These are phyloP conservation scores for Malus hybrid DNA, from an alignment of 331 rosid species.

Conservation along the genomic window DNA sequence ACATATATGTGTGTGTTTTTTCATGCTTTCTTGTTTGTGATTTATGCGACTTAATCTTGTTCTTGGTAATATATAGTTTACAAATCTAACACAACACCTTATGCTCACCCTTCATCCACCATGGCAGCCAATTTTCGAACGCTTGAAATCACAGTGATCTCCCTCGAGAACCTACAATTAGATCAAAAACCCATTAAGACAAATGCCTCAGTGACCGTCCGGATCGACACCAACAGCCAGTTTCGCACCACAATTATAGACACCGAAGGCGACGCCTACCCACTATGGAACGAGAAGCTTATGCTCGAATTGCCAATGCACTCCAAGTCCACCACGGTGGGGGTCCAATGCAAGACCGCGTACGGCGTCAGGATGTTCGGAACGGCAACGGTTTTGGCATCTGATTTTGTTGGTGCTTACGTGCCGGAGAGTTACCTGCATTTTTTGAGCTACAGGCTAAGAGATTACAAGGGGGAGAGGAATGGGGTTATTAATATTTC, in stretches of 20 bases:
- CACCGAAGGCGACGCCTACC: conserved; percentile 25
- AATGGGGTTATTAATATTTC: conserved; percentile 63
- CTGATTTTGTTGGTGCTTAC: conserved; percentile 33
- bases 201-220: conserved; percentile 20
- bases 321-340: conserved; percentile 21
- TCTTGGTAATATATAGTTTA: no score
- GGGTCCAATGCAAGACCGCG: conserved; percentile 41
- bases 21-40: no score
- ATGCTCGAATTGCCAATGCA: conserved; percentile 22
- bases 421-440: conserved; percentile 38
- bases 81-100: no score
- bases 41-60: no score
- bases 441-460: conserved; percentile 51
- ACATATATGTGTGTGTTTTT: no score
- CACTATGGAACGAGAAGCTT: conserved; percentile 25
- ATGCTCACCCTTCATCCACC: not conserved
- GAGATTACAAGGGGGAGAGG: conserved; percentile 34
- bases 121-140: not conserved
- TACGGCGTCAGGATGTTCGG: conserved; percentile 30
- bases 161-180: conserved; percentile 23
- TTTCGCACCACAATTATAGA: conserved; percentile 16
- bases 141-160: conserved; percentile 34
- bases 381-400: conserved; percentile 38
- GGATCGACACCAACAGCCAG: not conserved
- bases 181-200: conserved; percentile 23